These are phyloP conservation scores for Rosa persica DNA, from an alignment of 306 rosid species.

Conservation along the genomic window DNA sequence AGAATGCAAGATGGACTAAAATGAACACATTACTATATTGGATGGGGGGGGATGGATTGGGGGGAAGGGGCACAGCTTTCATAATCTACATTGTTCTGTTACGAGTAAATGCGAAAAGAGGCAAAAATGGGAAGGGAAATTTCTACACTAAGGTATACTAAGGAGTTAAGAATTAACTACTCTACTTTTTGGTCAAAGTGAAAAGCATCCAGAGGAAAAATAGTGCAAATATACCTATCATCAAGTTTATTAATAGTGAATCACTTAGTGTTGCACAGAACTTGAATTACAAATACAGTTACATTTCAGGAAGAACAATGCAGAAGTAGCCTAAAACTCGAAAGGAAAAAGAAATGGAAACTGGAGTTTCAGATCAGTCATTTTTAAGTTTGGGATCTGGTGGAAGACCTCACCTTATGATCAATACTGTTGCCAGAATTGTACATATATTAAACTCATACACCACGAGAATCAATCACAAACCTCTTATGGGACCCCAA, in stretches of 20 bases:
- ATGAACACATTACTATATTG: conserved; percentile 18
- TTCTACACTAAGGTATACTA: background rate
- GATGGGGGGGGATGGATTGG: background rate
- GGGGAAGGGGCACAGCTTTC: conserved; percentile 13
- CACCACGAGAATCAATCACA: background rate
- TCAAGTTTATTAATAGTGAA: background rate
- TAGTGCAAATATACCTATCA: background rate
- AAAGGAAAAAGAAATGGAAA: background rate
- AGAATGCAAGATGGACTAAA: conserved; percentile 36
- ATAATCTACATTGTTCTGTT: conserved; percentile 10
- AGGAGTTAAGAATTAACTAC: background rate
- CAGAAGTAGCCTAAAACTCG: background rate
- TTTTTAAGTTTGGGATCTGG: background rate
- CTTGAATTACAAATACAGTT: background rate
- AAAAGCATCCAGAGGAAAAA: background rate
- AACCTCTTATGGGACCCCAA: background rate
- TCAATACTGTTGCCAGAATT: background rate
- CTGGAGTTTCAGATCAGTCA: background rate
- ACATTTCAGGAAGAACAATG: background rate
- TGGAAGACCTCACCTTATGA: background rate
- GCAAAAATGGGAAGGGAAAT: background rate
- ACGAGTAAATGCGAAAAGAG: background rate
- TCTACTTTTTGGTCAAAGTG: background rate
- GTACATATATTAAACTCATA: background rate
- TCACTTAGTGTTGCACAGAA: background rate